A percentile compares a stretch with the other conserved stretches of the same genome.
These are phyloP conservation scores for Fusarium tupiense DNA, from an alignment of 2,329 filamentous ascomycete genomes.

Conservation along the genomic window DNA sequence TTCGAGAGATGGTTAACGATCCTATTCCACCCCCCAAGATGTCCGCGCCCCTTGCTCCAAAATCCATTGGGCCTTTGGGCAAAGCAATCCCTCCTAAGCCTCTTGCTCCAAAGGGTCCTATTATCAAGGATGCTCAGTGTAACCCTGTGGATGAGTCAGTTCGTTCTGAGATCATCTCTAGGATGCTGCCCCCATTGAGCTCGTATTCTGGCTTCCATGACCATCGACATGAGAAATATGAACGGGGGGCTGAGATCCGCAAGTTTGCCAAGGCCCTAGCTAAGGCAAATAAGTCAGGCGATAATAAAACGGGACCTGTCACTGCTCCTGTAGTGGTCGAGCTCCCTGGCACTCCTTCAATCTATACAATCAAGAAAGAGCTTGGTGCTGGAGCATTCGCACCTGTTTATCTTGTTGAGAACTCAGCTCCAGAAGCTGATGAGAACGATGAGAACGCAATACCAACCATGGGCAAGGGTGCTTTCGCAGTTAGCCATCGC, in stretches of 20 bases:
- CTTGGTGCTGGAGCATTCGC: conserved; percentile 94
- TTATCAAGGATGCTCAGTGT: conserved; percentile 84
- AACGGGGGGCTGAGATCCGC: conserved; percentile 79
- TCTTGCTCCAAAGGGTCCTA: conserved; percentile 68
- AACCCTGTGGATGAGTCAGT: conserved; percentile 87
- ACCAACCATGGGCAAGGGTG: conserved; percentile 68
- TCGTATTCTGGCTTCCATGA: conserved; percentile 85
- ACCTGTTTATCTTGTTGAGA: conserved; percentile 91
- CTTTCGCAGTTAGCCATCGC: conserved; percentile 66
- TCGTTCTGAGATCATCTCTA: conserved; percentile 77
- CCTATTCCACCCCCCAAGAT: conserved; percentile 57
- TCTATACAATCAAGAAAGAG: conserved; percentile 84
- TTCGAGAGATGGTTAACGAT: conserved; percentile 71
- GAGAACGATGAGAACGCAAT: conserved; percentile 56
- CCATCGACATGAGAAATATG: conserved; percentile 70
- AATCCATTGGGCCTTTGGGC: conserved; percentile 49
- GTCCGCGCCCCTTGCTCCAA: conserved; percentile 61
- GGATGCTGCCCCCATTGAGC: conserved; percentile 76
- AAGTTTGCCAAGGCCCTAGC: conserved; percentile 77
- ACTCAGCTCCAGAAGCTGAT: conserved; percentile 62
- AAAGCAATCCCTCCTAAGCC: conserved; percentile 51
- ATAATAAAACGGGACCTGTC: conserved; percentile 71
- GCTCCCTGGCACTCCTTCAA: conserved; percentile 71
- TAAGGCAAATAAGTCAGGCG: conserved; percentile 66
- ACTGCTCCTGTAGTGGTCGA: conserved; percentile 71